Percentiles rank a stretch among this genome's conserved stretches.
phyloP scores from a whole-genome alignment of 2,329 filamentous ascomycete genomes.

The Neonectria faginata region DNA sequence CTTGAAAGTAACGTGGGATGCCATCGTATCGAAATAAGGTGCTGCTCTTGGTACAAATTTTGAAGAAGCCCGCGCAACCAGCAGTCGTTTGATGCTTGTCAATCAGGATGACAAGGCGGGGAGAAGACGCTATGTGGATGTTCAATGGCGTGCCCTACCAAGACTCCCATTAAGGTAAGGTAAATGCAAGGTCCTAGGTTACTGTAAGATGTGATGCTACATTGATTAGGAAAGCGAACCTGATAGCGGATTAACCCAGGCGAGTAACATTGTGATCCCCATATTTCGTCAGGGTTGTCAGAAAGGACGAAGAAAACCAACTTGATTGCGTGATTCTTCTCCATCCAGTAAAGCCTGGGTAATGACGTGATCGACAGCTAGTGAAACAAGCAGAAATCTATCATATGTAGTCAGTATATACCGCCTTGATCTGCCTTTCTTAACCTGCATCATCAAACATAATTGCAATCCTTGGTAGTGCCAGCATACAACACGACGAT shows the following conservation, averaged over 20 bases:
- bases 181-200: not conserved
- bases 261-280: not conserved
- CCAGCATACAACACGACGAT: not conserved
- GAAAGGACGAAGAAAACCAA: not conserved
- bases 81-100: not conserved
- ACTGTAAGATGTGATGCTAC: too few relatives aligned
- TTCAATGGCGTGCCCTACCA: not conserved
- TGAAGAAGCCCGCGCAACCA: not conserved
- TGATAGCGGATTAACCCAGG: not conserved
- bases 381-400: not conserved
- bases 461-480: not conserved
- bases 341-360: not conserved
- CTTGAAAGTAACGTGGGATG: not conserved
- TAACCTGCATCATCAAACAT: not conserved
- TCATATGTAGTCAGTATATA: not conserved
- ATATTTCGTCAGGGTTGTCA: not conserved
- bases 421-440: too few relatives aligned
- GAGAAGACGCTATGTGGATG: slow-evolving; percentile 7
- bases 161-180: not conserved
- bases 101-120: not conserved
- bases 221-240: not conserved
- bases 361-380: not conserved
- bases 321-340: slow-evolving; percentile 1
- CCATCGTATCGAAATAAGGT: not conserved
- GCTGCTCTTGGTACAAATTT: not conserved